Evolutionary conservation across 805 yeast species (phyloP).

Genomic region (Candida chilensis): DNA sequence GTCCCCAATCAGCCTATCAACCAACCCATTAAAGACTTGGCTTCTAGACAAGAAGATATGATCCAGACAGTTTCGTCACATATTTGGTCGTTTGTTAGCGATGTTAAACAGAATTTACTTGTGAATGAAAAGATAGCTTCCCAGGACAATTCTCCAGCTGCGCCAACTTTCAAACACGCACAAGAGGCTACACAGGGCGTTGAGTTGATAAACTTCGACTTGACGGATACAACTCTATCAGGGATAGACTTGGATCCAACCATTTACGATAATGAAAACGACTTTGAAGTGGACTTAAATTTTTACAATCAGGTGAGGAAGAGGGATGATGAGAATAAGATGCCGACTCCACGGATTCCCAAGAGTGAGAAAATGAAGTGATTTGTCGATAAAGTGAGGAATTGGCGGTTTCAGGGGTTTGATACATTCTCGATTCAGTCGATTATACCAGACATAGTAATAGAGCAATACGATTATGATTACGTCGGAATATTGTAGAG

Average conservation of each 20-base stretch:
- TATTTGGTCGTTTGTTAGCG: conserved; percentile 33
- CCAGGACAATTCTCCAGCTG: too few species aligned
- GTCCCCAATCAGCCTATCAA: neutral
- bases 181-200: too few species aligned
- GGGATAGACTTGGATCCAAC: neutral
- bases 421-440: too few species aligned
- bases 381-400: too few species aligned
- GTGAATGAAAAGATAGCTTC: conserved; percentile 1
- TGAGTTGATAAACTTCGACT: too few species aligned
- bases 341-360: neutral
- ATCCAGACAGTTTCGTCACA: conserved; percentile 28
- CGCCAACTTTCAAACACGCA: too few species aligned
- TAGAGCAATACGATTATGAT: too few species aligned
- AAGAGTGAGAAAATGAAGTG: too few species aligned
- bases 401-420: too few species aligned
- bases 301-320: neutral
- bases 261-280: neutral
- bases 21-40: neutral
- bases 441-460: too few species aligned
- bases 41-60: conserved; percentile 19
- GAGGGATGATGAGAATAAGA: neutral
- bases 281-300: conserved; percentile 1
- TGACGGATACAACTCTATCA: too few species aligned
- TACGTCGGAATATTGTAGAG: too few species aligned
- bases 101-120: conserved; percentile 22